Conservation (phyloP, 2,329 filamentous ascomycete genomes). For the Ophiocordyceps camponoti-saundersi region DNA sequence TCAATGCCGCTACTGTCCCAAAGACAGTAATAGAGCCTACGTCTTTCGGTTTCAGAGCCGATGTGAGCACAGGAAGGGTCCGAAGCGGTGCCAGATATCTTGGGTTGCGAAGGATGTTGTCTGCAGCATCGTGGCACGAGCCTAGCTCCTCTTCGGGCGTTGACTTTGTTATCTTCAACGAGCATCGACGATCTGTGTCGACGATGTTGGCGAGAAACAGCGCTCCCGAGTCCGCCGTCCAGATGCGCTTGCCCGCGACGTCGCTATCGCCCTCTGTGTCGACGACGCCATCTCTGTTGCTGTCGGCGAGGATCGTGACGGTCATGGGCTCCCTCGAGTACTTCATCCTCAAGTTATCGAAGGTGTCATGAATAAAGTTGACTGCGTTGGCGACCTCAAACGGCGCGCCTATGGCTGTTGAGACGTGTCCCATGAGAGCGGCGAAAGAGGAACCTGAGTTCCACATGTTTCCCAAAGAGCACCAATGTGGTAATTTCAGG, state of each 20-base stretch:
- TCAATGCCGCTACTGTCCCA: background rate
- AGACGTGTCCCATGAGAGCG: background rate
- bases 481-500: too few relatives aligned
- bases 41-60: slow-evolving; percentile 4
- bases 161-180: slow-evolving; percentile 3
- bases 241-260: background rate
- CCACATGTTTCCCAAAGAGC: background rate
- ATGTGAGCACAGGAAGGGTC: slow-evolving; percentile 9
- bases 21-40: slow-evolving; percentile 13
- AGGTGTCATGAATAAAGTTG: background rate
- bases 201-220: slow-evolving; percentile 20
- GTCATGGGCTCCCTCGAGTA: background rate
- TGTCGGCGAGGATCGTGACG: background rate
- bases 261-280: background rate
- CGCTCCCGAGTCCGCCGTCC: slow-evolving; percentile 10
- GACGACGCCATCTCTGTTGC: background rate
- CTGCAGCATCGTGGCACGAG: slow-evolving; percentile 18
- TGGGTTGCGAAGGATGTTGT: slow-evolving; percentile 13
- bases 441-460: background rate
- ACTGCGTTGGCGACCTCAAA: background rate
- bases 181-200: slow-evolving; percentile 15
- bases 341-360: background rate
- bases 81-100: slow-evolving; percentile 14
- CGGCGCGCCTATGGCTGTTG: background rate
- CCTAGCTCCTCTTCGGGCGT: slow-evolving; percentile 10